Conservation (phyloP, 495 filamentous ascomycete genomes). For the Thermothielavioides terrestris region DNA sequence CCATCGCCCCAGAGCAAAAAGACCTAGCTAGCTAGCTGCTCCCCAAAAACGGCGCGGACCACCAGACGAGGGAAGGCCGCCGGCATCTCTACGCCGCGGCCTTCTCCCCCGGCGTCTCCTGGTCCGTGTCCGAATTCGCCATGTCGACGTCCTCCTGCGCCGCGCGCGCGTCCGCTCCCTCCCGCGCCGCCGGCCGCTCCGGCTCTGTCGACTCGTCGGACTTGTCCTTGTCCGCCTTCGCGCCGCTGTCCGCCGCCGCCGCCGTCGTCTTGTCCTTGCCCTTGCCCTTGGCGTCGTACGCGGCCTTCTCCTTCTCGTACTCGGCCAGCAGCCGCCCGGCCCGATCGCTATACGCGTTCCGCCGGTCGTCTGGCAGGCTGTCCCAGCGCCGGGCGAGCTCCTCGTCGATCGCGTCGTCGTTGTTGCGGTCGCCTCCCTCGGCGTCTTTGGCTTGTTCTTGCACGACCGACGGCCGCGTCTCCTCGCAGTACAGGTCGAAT, state of each 20-base stretch:
- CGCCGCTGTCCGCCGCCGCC: conserved; percentile 4
- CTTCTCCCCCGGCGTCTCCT: conserved; percentile 27
- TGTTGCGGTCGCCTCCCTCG: conserved; percentile 19
- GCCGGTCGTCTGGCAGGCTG: conserved; percentile 34
- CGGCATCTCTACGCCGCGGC: conserved; percentile 13
- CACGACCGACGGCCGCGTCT: conserved; percentile 32
- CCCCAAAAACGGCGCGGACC: not conserved
- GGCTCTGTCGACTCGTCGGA: conserved; percentile 13
- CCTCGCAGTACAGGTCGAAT: conserved; percentile 46
- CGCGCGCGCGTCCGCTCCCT: conserved; percentile 17
- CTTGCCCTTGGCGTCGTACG: conserved; percentile 20
- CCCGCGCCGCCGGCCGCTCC: conserved; percentile 5
- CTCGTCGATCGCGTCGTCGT: conserved; percentile 39
- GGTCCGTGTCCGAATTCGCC: conserved; percentile 31
- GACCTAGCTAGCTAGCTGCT: not conserved
- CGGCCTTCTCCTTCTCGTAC: conserved; percentile 38
- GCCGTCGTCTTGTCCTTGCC: conserved; percentile 12
- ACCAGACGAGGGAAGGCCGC: not conserved
- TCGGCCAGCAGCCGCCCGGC: conserved; percentile 34
- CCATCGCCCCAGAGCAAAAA: no score
- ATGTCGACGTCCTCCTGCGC: conserved; percentile 38
- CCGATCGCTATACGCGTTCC: conserved; percentile 35
- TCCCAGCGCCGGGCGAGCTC: conserved; percentile 45
- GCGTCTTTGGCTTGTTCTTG: conserved; percentile 32
- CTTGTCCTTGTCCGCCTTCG: conserved; percentile 14